A percentile compares a stretch with the other conserved stretches of the same genome.
phyloP scores from a whole-genome alignment of 2,329 filamentous ascomycete genomes.

The Bimuria novae-zelandiae region DNA sequence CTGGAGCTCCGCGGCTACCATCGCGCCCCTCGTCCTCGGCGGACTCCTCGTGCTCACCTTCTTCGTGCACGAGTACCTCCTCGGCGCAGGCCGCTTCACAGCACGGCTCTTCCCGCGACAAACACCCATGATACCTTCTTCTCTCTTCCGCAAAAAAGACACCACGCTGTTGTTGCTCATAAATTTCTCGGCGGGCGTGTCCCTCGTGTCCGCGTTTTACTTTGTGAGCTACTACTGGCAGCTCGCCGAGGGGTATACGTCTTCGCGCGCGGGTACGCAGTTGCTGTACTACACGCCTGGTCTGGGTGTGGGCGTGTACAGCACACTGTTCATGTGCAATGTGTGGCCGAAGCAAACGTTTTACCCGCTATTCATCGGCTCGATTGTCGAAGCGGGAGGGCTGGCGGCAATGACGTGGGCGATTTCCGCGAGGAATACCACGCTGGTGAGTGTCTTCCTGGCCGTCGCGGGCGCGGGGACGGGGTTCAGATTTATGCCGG shows the following conservation, averaged over 20 bases:
- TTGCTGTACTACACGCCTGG: conserved; percentile 69
- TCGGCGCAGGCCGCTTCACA: conserved; percentile 56
- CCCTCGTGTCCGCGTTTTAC: conserved; percentile 63
- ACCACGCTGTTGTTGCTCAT: conserved; percentile 65
- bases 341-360: conserved; percentile 66
- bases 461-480: conserved; percentile 66
- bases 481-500: conserved; percentile 68
- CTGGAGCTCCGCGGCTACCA: conserved; percentile 60
- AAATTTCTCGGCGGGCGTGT: conserved; percentile 64
- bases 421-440: conserved; percentile 54
- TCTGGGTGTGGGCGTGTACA: conserved; percentile 62
- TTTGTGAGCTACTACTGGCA: conserved; percentile 72
- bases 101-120: conserved; percentile 58
- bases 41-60: conserved; percentile 53
- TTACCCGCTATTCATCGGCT: conserved; percentile 55
- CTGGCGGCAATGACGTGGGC: conserved; percentile 64
- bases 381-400: conserved; percentile 60
- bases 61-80: conserved; percentile 58
- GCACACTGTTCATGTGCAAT: conserved; percentile 65
- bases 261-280: conserved; percentile 51
- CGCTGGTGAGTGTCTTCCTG: conserved; percentile 68
- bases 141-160: conserved; percentile 62
- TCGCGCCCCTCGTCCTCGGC: conserved; percentile 60
- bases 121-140: conserved; percentile 67
- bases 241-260: conserved; percentile 60